phyloP scores from a whole-genome alignment of 169 alveolate genomes.

The Babesia bigemina region DNA sequence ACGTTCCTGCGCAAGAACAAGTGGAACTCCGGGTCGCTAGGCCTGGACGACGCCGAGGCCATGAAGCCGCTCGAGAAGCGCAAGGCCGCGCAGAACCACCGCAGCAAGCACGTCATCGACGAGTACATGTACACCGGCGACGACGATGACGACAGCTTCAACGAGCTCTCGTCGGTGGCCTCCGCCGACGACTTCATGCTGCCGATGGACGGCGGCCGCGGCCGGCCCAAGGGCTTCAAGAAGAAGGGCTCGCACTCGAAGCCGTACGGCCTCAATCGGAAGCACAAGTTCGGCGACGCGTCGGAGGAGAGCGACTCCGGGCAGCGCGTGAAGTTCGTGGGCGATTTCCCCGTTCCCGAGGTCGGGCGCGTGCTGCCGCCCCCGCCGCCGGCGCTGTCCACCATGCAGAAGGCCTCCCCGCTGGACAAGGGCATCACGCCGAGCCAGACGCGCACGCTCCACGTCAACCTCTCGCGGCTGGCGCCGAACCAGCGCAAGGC shows the following conservation, averaged over 20 bases:
- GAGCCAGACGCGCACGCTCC: conserved; percentile 75
- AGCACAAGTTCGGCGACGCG: neutral
- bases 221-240: conserved; percentile 12
- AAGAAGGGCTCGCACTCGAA: neutral
- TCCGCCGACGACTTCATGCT: conserved; percentile 30
- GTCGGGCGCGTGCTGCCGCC: conserved; percentile 79
- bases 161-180: conserved; percentile 40
- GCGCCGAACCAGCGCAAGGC: conserved; percentile 86
- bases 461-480: conserved; percentile 73
- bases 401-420: conserved; percentile 73
- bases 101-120: conserved; percentile 20
- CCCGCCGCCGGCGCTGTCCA: conserved; percentile 75
- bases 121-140: conserved; percentile 31
- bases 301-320: conserved; percentile 29
- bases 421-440: conserved; percentile 80
- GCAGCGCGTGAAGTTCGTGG: conserved; percentile 3
- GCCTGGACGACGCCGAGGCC: conserved; percentile 10
- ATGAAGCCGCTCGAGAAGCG: conserved; percentile 35
- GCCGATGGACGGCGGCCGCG: conserved; percentile 17
- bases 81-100: conserved; percentile 32
- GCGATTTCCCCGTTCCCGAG: conserved; percentile 64
- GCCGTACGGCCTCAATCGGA: neutral
- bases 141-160: conserved; percentile 43
- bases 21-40: conserved; percentile 4
- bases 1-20: conserved; percentile 47